Evolutionary conservation across 768 basidiomycete genomes (phyloP), one percentile per base, ranked within the genome.

Genomic region (Cystobasidium tubakii): DNA sequence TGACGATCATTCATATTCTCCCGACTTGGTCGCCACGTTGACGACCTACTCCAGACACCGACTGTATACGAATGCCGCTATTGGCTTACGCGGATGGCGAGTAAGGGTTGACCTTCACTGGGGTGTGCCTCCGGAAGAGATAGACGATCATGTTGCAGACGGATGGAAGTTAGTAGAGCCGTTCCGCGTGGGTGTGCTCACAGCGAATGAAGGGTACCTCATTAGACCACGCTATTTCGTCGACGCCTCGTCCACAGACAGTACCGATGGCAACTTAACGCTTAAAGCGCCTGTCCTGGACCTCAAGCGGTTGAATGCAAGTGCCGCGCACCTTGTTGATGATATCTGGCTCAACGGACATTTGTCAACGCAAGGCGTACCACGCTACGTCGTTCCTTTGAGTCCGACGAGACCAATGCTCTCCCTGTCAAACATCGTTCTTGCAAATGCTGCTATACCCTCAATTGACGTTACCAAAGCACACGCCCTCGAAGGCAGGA

Each of bases 1-100:
- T 66, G 75, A 76, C 54, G 75, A 76, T 44, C 75, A 76, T 62
- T 21, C 53, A n/a, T 76, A 76, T 36, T 23, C 57, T 6, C 72
- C 66, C 15, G 27, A 25, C 1, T 53, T 74, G 17, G 25, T 76
- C 36, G 53, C 54, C n/a, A 70, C 66, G 15, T 62, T 76, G 1
- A 43, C 64, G 0, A 1, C 7, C 27, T 60, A 42, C 6, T 43
- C 73, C 0, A 42, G 19, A 23, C 29, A 1, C 0, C 12, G 3
- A 10, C 7, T n/a, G 6, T 46, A 21, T 4, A 46, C 27, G 19
- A 25, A 74, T 31, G 62, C 66, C 7, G 64, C 66, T 15, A 33
- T 76, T 9, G 75, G 60, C 21, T 44, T 70, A 36, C 44, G 75
- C 19, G 75, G 75, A 1, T 76, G 75, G 75, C 54, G 73, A 31